A percentile compares a stretch with the other conserved stretches of the same genome.
These are phyloP conservation scores for Buxus sempervirens DNA, from an alignment of 164 flowering plant species.

Conservation along the genomic window DNA sequence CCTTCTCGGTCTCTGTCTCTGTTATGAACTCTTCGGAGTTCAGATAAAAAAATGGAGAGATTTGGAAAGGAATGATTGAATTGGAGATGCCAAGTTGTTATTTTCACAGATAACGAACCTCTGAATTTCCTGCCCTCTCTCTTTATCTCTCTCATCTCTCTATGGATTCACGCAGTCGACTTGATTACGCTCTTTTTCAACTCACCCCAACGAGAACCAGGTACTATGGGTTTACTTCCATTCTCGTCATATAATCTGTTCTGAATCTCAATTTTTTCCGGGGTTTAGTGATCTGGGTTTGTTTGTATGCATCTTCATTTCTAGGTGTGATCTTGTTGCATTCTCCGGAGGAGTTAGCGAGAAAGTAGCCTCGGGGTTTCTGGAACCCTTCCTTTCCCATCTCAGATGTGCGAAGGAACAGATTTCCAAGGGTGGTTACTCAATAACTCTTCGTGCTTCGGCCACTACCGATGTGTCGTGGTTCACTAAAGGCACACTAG, in stretches of 20 bases:
- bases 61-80: background rate
- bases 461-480: constrained; percentile 32
- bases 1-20: constrained; percentile 11
- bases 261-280: background rate
- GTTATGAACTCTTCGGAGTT: too few species aligned
- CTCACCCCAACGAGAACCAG: constrained; percentile 95
- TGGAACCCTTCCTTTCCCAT: constrained; percentile 71
- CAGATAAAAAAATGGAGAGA: background rate
- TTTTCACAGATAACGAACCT: background rate
- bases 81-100: background rate
- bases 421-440: constrained; percentile 85
- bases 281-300: constrained; percentile 4
- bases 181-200: constrained; percentile 69
- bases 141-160: background rate
- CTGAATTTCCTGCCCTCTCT: constrained; percentile 8
- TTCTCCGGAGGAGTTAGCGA: constrained; percentile 49
- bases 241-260: background rate
- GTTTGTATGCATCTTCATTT: background rate
- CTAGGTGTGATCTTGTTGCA: constrained; percentile 85
- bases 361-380: constrained; percentile 77
- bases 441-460: constrained; percentile 58
- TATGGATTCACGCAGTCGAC: constrained; percentile 41
- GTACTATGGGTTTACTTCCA: constrained; percentile 20
- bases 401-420: constrained; percentile 65
- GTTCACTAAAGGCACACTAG: constrained; percentile 81